Evolutionary conservation across 179 eudicot genomes (phyloP).

Genomic region (Beta macrorhiza): DNA sequence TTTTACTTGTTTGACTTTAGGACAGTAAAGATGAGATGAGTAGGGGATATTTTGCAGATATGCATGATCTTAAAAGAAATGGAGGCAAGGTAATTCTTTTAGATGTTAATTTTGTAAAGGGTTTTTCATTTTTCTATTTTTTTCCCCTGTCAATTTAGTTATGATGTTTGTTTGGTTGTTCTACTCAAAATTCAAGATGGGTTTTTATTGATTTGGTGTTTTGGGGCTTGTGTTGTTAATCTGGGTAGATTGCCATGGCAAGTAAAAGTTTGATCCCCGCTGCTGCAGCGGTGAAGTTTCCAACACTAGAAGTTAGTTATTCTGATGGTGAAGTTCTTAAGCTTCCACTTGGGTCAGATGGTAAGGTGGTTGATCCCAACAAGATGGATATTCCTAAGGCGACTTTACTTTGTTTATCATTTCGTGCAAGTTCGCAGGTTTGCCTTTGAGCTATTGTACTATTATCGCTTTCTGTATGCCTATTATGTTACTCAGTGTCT

Average conservation of each 20-base stretch:
- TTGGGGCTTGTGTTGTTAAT: slow-evolving; percentile 19
- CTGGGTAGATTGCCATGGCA: slow-evolving; percentile 61
- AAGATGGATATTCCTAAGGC: slow-evolving; percentile 53
- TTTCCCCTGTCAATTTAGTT: neutral
- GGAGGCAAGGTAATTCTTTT: slow-evolving; percentile 71
- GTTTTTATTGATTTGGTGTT: slow-evolving; percentile 12
- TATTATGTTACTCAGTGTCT: neutral
- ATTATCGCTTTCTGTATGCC: neutral
- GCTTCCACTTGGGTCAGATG: slow-evolving; percentile 57
- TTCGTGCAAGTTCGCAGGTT: slow-evolving; percentile 92
- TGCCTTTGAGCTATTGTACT: neutral
- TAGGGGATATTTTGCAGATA: slow-evolving; percentile 89
- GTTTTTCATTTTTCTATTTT: neutral
- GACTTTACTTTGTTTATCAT: slow-evolving; percentile 69
- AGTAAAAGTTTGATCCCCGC: slow-evolving; percentile 67
- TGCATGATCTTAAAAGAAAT: slow-evolving; percentile 71
- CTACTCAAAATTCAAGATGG: slow-evolving; percentile 7
- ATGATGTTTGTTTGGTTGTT: neutral
- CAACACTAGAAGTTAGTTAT: slow-evolving; percentile 59
- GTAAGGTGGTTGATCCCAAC: slow-evolving; percentile 31
- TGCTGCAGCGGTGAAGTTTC: slow-evolving; percentile 71
- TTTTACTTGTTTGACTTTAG: slow-evolving; percentile 38
- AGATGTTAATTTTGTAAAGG: slow-evolving; percentile 3
- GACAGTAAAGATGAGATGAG: slow-evolving; percentile 99
- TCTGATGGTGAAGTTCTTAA: slow-evolving; percentile 57